Percentiles rank a stretch among this genome's conserved stretches.
Evolutionary conservation across 345 rosid species (phyloP).

Genomic region (Bruguiera parviflora): DNA sequence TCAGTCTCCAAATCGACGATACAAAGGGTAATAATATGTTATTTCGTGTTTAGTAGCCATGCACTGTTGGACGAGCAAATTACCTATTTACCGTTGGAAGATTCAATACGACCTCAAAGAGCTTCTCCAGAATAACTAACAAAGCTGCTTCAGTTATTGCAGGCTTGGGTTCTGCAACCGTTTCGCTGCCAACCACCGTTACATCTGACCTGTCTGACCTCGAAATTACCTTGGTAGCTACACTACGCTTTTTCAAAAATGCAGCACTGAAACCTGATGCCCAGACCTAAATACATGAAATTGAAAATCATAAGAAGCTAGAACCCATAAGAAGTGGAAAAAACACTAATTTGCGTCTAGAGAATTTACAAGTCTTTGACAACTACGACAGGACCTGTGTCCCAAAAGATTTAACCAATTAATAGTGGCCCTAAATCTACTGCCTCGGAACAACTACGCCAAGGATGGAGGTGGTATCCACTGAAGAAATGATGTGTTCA

Average conservation of each 20-base stretch:
- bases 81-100: conserved; percentile 88
- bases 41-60: neutral
- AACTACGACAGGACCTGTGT: no score
- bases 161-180: conserved; percentile 53
- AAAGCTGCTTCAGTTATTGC: conserved; percentile 74
- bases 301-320: neutral
- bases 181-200: conserved; percentile 26
- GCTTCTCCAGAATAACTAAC: conserved; percentile 73
- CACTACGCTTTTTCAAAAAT: conserved; percentile 75
- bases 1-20: neutral
- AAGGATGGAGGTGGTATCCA: no score
- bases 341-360: no score
- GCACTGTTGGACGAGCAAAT: neutral
- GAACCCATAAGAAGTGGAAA: no score
- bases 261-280: conserved; percentile 98
- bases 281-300: conserved; percentile 67
- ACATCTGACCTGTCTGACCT: conserved; percentile 30
- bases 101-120: conserved; percentile 67
- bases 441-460: no score
- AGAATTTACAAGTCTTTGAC: no score
- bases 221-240: conserved; percentile 64
- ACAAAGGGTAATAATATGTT: neutral
- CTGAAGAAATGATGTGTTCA: neutral
- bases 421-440: no score
- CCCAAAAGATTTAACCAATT: no score